Conservation (phyloP, 768 basidiomycete genomes). For the Udeniomyces megalosporus region DNA sequence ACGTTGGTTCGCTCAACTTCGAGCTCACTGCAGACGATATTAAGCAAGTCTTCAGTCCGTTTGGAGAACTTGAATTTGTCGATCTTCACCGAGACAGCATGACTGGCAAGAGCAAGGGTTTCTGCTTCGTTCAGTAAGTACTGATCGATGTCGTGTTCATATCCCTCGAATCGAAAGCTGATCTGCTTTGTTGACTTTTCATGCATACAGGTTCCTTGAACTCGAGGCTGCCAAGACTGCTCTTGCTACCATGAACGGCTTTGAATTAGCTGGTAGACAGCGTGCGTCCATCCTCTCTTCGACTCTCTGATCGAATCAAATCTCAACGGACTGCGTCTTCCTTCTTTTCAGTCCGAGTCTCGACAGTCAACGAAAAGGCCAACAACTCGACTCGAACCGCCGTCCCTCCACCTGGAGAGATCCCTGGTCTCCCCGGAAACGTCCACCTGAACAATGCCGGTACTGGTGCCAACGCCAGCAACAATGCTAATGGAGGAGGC, state of each 20-base stretch:
- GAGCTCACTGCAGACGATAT: constrained; percentile 93
- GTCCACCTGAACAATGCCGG: background rate
- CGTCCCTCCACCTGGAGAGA: background rate
- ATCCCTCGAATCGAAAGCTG: background rate
- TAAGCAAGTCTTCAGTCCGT: constrained; percentile 97
- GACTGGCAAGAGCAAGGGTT: constrained; percentile 93
- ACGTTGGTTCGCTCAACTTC: constrained; percentile 92
- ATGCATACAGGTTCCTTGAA: constrained; percentile 55
- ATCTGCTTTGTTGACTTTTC: background rate
- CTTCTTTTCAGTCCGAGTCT: constrained; percentile 17
- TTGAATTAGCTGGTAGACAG: constrained; percentile 87
- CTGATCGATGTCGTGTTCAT: background rate
- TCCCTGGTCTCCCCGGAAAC: background rate
- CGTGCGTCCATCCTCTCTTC: constrained; percentile 35
- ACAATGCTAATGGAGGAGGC: background rate
- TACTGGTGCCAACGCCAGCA: background rate
- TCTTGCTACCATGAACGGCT: constrained; percentile 96
- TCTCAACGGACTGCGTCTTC: background rate
- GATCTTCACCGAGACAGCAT: constrained; percentile 89
- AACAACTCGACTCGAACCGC: background rate
- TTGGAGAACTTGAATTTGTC: constrained; percentile 94
- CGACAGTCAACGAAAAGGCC: constrained; percentile 20
- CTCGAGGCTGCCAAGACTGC: constrained; percentile 93
- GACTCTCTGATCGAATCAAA: background rate
- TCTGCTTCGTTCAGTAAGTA: constrained; percentile 87